These are phyloP conservation scores for Neoscytalidium dimidiatum DNA, from an alignment of 2,329 filamentous ascomycete species.

Conservation along the genomic window DNA sequence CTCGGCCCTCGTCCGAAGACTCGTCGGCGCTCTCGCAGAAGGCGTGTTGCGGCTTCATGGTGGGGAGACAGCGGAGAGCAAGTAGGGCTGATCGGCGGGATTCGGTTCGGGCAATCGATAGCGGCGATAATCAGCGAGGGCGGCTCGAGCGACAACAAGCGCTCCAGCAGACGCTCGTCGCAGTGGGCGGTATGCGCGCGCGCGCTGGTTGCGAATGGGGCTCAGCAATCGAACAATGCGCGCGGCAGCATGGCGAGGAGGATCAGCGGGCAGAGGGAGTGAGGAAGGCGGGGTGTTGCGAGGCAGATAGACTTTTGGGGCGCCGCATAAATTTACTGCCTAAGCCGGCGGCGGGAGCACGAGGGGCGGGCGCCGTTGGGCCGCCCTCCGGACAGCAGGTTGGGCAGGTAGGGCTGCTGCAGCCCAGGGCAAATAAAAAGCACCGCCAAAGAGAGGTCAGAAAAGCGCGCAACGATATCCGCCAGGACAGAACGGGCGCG, in stretches of 20 bases:
- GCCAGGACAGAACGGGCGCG: background rate
- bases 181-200: constrained; percentile 5
- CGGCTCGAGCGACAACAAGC: background rate
- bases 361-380: constrained; percentile 7
- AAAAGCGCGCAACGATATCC: constrained; percentile 9
- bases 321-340: constrained; percentile 14
- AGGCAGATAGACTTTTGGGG: constrained; percentile 10
- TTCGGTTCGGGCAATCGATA: constrained; percentile 18
- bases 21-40: constrained; percentile 1
- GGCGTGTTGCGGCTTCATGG: background rate
- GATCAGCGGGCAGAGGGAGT: constrained; percentile 7
- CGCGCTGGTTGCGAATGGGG: background rate
- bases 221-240: constrained; percentile 15
- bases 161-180: background rate
- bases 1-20: background rate
- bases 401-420: constrained; percentile 15
- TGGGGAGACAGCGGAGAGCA: background rate
- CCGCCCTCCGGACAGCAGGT: background rate
- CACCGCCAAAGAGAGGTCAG: background rate
- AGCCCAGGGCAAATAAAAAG: background rate
- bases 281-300: constrained; percentile 8
- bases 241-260: background rate
- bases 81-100: constrained; percentile 1
- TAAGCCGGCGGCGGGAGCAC: constrained; percentile 4
- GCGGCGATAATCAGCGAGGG: constrained; percentile 4